Evolutionary conservation across 257 asterid genomes (phyloP), one percentile per base, ranked within the genome.

Genomic region (Galeopsis tetrahit): DNA sequence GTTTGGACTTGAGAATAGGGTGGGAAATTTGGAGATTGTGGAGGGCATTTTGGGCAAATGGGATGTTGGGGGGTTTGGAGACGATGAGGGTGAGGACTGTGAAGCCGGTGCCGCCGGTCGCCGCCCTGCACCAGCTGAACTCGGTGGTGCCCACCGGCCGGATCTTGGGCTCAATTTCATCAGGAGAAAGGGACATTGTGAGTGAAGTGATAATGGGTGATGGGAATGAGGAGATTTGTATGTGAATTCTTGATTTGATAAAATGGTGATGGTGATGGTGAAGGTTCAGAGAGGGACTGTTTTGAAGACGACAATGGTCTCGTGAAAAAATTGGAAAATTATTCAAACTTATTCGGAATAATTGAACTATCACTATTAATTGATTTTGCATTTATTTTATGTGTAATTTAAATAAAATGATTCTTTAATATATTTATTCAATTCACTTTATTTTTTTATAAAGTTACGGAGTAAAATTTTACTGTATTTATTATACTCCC

Each of bases 121-220:
- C 93, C 10, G 97, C 97, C 80, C 78, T 85, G 92, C 97, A 94
- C 98, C 96, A 94, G 82, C 96, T 94, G 76, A 55, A 82, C 84
- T 94, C 98, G 38, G 97, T 91, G 82, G 81, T 79, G 32, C 97
- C 91, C 0, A 72, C 80, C 11, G 77, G 84, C 6, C 98, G 96
- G 81, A n/a, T 17, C 74, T 75, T 64, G 65, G 79, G 68, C 55
- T 66, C 77, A 4, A 73, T 36, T 39, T 55, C 78, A 11, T 52
- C 53, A 2, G 17, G 58, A 28, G 78, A 65, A 6, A 69, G 46
- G 15, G 82, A 71, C 87, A 82, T 82, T 60, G 36, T 75, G 1
- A 1, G 15, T 21, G 63, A 46, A 71, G 9, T 46, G 67, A n/a
- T 6, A 10, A 4, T 5, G n/a, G 40, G 28, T 2, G 21, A 17